A percentile compares a stretch with the other conserved stretches of the same genome.
Conservation (phyloP, 306 rosid genomes). For the Hippophae tibetana region DNA sequence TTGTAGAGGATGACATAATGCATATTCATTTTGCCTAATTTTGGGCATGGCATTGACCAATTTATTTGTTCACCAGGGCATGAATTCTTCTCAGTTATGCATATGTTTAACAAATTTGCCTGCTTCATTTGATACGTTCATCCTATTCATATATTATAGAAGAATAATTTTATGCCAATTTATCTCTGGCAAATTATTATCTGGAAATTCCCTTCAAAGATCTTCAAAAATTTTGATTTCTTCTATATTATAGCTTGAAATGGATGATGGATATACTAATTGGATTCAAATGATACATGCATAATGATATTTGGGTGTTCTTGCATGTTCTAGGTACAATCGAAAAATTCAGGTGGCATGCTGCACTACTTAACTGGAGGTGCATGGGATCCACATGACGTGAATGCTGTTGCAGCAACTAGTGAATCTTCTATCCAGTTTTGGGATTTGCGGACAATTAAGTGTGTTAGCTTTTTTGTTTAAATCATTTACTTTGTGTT, state of each 20-base stretch:
- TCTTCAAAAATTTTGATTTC: not conserved
- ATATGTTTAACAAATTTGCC: too few species aligned
- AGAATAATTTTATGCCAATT: too few species aligned
- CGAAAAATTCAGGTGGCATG: slow-evolving; percentile 76
- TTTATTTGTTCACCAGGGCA: too few species aligned
- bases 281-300: not conserved
- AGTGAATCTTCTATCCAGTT: slow-evolving; percentile 77
- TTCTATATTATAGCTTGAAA: not conserved
- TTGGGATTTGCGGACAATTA: slow-evolving; percentile 95
- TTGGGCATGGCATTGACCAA: too few species aligned
- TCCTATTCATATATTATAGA: too few species aligned
- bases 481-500: slow-evolving; percentile 2
- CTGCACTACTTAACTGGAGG: slow-evolving; percentile 85
- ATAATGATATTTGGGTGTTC: slow-evolving; percentile 20
- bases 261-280: not conserved
- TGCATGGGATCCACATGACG: slow-evolving; percentile 97
- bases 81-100: too few species aligned
- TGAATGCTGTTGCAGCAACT: slow-evolving; percentile 72
- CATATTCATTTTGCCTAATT: too few species aligned
- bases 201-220: too few species aligned
- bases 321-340: slow-evolving; percentile 54
- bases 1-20: not conserved
- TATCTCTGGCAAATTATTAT: too few species aligned
- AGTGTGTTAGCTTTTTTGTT: slow-evolving; percentile 39
- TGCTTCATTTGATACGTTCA: too few species aligned